Conservation (phyloP, 2,329 filamentous ascomycete genomes). For the Lithohypha guttulata region DNA sequence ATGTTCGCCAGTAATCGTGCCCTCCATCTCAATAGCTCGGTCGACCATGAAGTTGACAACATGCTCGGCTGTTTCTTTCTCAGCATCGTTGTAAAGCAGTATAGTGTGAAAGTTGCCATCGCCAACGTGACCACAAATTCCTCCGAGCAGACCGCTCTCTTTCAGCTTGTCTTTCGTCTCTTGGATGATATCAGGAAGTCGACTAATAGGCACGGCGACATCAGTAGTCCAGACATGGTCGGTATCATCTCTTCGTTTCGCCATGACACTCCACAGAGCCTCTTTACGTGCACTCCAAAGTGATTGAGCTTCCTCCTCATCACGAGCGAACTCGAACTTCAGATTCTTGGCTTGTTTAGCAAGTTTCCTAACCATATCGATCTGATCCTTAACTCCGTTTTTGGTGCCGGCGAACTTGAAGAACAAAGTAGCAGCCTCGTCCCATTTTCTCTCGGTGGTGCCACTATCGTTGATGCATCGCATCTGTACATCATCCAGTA, state of each 20-base stretch:
- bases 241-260: constrained; percentile 47
- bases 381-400: constrained; percentile 52
- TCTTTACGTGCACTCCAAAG: constrained; percentile 68
- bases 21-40: constrained; percentile 58
- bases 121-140: constrained; percentile 63
- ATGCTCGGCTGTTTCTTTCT: constrained; percentile 45
- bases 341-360: constrained; percentile 42
- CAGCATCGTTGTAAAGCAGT: constrained; percentile 48
- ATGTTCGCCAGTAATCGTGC: constrained; percentile 63
- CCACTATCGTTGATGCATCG: constrained; percentile 49
- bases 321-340: constrained; percentile 56
- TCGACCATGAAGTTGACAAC: constrained; percentile 61
- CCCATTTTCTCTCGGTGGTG: constrained; percentile 46
- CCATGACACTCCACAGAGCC: constrained; percentile 62
- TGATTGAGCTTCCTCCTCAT: constrained; percentile 53
- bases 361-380: constrained; percentile 48
- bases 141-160: constrained; percentile 51
- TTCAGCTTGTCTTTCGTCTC: constrained; percentile 56
- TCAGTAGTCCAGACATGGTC: constrained; percentile 69
- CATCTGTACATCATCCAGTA: constrained; percentile 89
- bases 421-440: constrained; percentile 60
- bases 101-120: constrained; percentile 66
- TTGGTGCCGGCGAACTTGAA: constrained; percentile 64
- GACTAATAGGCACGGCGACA: constrained; percentile 65
- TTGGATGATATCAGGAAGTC: constrained; percentile 61